Conservation (phyloP, 805 yeast genomes). For the Cyberlindnera xishuangbannaensis region DNA sequence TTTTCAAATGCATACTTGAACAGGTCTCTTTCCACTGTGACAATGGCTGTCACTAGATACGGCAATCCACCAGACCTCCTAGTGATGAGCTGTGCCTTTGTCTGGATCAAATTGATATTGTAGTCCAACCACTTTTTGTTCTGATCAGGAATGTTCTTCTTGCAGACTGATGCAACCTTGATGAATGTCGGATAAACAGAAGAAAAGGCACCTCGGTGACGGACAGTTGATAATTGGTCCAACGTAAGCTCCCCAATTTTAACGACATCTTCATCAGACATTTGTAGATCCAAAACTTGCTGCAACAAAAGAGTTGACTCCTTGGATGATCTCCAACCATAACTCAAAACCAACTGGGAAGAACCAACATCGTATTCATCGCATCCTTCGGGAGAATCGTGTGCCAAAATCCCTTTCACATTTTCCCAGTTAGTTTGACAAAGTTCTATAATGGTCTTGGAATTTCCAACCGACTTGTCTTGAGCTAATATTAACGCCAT, state of each 20-base stretch:
- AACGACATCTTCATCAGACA: constrained; percentile 21
- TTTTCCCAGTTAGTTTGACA: constrained; percentile 29
- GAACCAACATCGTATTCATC: constrained; percentile 36
- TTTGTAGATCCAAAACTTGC: constrained; percentile 32
- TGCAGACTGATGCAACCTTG: constrained; percentile 56
- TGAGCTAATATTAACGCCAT: constrained; percentile 39
- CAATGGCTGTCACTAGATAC: constrained; percentile 63
- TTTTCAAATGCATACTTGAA: constrained; percentile 44
- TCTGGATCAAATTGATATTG: constrained; percentile 47
- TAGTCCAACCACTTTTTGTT: constrained; percentile 55
- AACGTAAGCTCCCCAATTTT: constrained; percentile 49
- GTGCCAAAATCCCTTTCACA: constrained; percentile 43
- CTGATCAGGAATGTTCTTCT: constrained; percentile 28
- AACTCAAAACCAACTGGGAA: constrained; percentile 50
- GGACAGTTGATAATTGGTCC: constrained; percentile 62
- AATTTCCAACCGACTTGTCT: constrained; percentile 6
- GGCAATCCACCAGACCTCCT: constrained; percentile 94
- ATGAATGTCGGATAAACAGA: constrained; percentile 80
- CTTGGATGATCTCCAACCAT: constrained; percentile 78
- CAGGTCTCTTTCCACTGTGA: constrained; percentile 40
- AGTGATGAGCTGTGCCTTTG: constrained; percentile 64
- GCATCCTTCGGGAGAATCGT: constrained; percentile 69
- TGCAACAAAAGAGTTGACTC: constrained; percentile 60
- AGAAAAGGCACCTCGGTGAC: constrained; percentile 91
- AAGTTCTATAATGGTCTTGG: constrained; percentile 11